These are phyloP conservation scores for Kodamaea sagamina DNA, from an alignment of 805 yeast genomes.

Conservation along the genomic window DNA sequence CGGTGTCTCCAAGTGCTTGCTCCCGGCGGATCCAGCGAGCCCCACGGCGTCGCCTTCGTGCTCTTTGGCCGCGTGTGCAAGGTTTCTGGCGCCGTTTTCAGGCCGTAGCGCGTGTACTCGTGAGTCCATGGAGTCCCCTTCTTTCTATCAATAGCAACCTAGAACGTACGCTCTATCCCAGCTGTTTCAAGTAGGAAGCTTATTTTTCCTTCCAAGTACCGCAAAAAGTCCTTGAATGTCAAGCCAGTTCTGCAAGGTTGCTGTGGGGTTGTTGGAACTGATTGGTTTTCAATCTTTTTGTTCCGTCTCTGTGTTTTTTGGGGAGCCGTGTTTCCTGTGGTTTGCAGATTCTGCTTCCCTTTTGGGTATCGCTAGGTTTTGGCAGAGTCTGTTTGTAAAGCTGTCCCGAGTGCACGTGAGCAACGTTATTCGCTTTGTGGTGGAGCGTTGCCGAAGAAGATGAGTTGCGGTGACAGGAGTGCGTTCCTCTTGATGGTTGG, in stretches of 20 bases:
- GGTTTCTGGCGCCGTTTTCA: background rate
- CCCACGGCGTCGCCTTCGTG: background rate
- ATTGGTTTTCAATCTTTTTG: background rate
- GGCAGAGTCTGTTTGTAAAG: no score
- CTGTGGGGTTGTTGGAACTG: background rate
- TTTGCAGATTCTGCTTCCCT: no score
- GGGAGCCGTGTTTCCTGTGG: no score
- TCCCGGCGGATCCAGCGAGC: background rate
- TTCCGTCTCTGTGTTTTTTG: no score
- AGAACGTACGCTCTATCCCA: background rate
- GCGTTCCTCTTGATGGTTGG: no score
- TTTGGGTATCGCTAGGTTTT: no score
- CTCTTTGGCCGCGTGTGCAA: background rate
- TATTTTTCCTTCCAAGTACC: constrained; percentile 1
- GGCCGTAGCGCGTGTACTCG: background rate
- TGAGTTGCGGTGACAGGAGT: no score
- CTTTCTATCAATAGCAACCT: background rate
- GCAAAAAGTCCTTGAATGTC: background rate
- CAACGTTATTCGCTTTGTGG: no score
- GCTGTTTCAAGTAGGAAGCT: constrained; percentile 2
- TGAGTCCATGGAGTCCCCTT: background rate
- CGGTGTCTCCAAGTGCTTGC: constrained; percentile 13
- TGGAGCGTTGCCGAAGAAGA: no score
- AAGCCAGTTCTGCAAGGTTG: background rate
- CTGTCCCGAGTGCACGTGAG: no score